Evolutionary conservation across 805 yeast species (phyloP).

Genomic region (Sporopachydermia quercuum): DNA sequence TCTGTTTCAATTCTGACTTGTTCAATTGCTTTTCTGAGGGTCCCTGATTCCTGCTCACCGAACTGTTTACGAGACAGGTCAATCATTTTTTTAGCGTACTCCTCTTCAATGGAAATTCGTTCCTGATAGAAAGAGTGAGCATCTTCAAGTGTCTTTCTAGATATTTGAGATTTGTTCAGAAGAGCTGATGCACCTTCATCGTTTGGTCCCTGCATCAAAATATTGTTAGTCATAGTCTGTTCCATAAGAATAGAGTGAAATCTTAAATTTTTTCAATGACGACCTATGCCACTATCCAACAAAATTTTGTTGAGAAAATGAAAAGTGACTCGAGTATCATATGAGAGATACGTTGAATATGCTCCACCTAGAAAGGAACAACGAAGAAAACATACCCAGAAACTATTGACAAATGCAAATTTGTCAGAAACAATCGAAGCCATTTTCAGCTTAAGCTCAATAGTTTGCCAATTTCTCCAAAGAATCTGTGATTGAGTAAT

Average conservation of each 20-base stretch:
- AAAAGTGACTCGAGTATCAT: too few species aligned
- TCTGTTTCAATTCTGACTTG: conserved; percentile 42
- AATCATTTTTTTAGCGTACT: conserved; percentile 42
- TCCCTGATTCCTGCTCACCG: conserved; percentile 47
- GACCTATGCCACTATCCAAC: too few species aligned
- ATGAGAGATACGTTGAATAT: conserved; percentile 42
- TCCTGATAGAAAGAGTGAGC: conserved; percentile 23
- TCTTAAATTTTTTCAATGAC: too few species aligned
- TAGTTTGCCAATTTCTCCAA: too few species aligned
- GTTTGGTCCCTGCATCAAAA: conserved; percentile 36
- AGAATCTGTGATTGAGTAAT: too few species aligned
- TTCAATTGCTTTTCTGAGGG: conserved; percentile 44
- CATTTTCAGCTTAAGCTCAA: not conserved
- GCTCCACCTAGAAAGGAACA: conserved; percentile 32
- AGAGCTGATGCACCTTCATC: conserved; percentile 9
- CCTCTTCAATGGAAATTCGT: conserved; percentile 51
- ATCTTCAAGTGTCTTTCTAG: conserved; percentile 15
- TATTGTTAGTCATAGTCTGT: conserved; percentile 48
- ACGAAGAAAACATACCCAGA: conserved; percentile 26
- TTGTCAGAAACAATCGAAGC: conserved; percentile 7
- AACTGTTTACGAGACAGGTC: conserved; percentile 33
- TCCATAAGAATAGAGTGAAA: too few species aligned
- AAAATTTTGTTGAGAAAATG: too few species aligned
- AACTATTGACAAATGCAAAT: conserved; percentile 27
- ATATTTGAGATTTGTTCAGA: not conserved